Evolutionary conservation across 768 basidiomycete genomes (phyloP).

Genomic region (Russula sp.): DNA sequence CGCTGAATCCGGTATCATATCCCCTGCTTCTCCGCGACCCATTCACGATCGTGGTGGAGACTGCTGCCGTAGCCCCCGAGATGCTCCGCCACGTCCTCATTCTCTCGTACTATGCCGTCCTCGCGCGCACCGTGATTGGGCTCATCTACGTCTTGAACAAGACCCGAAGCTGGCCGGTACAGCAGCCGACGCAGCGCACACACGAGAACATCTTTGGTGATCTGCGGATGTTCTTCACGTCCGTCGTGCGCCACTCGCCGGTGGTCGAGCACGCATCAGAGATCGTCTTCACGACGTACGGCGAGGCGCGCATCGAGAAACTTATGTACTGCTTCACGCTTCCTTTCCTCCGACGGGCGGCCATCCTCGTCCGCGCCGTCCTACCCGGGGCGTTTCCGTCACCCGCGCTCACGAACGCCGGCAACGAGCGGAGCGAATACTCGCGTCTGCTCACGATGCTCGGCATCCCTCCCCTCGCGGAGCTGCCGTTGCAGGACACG

Average conservation of each 20-base stretch:
- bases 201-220: slow-evolving; percentile 78
- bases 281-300: slow-evolving; percentile 70
- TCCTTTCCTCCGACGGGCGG: slow-evolving; percentile 84
- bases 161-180: slow-evolving; percentile 41
- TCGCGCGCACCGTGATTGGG: slow-evolving; percentile 82
- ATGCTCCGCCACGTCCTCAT: slow-evolving; percentile 85
- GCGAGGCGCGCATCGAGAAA: slow-evolving; percentile 80
- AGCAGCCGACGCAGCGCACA: slow-evolving; percentile 44
- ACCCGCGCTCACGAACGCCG: slow-evolving; percentile 38
- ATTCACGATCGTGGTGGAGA: slow-evolving; percentile 83
- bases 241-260: slow-evolving; percentile 82
- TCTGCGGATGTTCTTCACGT: slow-evolving; percentile 85
- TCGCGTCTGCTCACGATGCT: slow-evolving; percentile 67
- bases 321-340: slow-evolving; percentile 83
- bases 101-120: slow-evolving; percentile 83
- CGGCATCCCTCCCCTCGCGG: slow-evolving; percentile 72
- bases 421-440: slow-evolving; percentile 61
- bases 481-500: slow-evolving; percentile 77
- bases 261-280: slow-evolving; percentile 83
- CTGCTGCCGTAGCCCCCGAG: slow-evolving; percentile 84
- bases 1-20: slow-evolving; percentile 74
- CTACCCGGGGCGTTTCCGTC: slow-evolving; percentile 54
- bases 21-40: slow-evolving; percentile 89
- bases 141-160: slow-evolving; percentile 79
- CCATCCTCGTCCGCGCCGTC: slow-evolving; percentile 76